phyloP scores from a whole-genome alignment of 805 yeast species.

The Schwanniomyces polymorphus region DNA sequence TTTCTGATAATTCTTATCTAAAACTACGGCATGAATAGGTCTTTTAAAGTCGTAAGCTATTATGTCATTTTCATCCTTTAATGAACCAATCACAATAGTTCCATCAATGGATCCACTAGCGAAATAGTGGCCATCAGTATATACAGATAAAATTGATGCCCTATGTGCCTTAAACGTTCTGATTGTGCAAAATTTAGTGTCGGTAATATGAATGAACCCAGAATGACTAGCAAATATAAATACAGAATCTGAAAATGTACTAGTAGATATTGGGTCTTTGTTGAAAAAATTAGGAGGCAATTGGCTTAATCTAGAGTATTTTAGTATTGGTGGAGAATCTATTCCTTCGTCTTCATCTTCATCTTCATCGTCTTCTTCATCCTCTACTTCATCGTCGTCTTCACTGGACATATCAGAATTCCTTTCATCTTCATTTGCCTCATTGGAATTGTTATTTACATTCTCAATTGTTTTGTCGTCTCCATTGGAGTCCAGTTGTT shows the following conservation, averaged over 20 bases:
- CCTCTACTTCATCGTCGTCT: not conserved
- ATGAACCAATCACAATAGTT: constrained; percentile 77
- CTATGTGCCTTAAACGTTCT: constrained; percentile 82
- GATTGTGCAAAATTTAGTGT: constrained; percentile 56
- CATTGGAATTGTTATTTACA: not conserved
- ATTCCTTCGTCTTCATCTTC: constrained; percentile 27
- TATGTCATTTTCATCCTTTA: constrained; percentile 60
- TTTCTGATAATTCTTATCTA: constrained; percentile 66
- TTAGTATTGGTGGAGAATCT: constrained; percentile 68
- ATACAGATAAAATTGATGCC: constrained; percentile 75
- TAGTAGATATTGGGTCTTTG: constrained; percentile 77
- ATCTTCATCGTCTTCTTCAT: not conserved
- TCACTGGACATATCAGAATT: not conserved
- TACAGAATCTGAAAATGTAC: constrained; percentile 56
- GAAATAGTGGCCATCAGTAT: constrained; percentile 70
- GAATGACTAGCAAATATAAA: constrained; percentile 88
- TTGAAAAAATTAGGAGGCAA: constrained; percentile 71
- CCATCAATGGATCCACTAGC: constrained; percentile 96
- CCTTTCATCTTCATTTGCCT: not conserved
- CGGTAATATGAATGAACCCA: constrained; percentile 72
- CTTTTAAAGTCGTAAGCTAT: constrained; percentile 79
- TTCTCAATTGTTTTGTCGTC: not conserved
- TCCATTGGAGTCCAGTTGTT: not conserved
- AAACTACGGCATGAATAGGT: constrained; percentile 83
- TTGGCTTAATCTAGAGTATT: constrained; percentile 67